Conservation (phyloP, 345 rosid species). For the Brassica rapa region DNA sequence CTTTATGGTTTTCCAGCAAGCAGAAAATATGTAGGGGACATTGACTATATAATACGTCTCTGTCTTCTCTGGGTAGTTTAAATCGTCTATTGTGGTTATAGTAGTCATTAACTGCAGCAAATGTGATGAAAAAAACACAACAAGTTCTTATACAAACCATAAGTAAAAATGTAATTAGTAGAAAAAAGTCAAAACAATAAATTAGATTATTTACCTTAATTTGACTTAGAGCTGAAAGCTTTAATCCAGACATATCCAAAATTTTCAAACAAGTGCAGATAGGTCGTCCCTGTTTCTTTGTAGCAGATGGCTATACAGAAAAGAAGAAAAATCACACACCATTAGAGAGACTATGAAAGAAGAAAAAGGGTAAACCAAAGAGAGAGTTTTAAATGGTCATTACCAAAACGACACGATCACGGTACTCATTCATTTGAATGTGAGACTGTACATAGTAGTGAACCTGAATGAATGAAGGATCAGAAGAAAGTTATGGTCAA, state of each 20-base stretch:
- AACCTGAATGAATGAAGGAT: conserved; percentile 52
- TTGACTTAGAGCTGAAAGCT: conserved; percentile 83
- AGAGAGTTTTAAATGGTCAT: conserved; percentile 19
- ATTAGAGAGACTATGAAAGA: neutral
- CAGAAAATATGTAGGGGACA: conserved; percentile 86
- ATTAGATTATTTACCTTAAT: conserved; percentile 58
- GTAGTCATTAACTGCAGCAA: conserved; percentile 72
- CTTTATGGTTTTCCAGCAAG: conserved; percentile 92
- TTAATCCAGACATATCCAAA: conserved; percentile 97
- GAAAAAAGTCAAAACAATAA: neutral
- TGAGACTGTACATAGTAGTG: conserved; percentile 92
- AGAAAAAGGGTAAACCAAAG: neutral
- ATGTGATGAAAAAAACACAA: neutral
- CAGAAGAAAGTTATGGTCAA: conserved; percentile 6
- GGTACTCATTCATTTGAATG: conserved; percentile 95
- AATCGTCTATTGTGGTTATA: conserved; percentile 82
- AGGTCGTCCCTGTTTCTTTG: conserved; percentile 65
- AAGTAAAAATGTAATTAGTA: neutral
- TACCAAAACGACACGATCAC: conserved; percentile 92
- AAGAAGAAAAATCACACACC: neutral
- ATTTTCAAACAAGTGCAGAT: conserved; percentile 80
- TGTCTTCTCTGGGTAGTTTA: conserved; percentile 96
- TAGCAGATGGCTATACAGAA: conserved; percentile 64
- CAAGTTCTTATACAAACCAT: neutral
- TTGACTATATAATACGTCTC: conserved; percentile 87